These are phyloP conservation scores for Sphagnum tenellum DNA, from an alignment of 225 moss, liverwort and hornwort species.

Conservation along the genomic window DNA sequence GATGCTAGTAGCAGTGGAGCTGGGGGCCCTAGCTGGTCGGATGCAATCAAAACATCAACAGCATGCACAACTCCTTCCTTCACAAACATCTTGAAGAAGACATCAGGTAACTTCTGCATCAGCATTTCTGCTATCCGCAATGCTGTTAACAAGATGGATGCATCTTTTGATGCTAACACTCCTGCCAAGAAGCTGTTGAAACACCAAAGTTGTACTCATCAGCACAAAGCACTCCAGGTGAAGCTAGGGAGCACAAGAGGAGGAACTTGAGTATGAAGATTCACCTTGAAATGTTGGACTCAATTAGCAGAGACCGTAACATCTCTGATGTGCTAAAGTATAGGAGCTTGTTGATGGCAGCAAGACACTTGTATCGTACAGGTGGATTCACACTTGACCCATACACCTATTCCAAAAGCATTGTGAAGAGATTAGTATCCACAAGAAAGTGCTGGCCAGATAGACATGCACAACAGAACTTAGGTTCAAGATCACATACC, in stretches of 20 bases:
- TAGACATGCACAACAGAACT: too few species aligned
- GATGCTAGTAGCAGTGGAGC: conserved; percentile 33
- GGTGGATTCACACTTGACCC: conserved; percentile 98
- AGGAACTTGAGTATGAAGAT: conserved; percentile 1
- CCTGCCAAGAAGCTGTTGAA: conserved; percentile 89
- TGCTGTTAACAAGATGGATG: conserved; percentile 71
- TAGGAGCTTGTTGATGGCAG: conserved; percentile 77
- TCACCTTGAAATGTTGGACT: conserved; percentile 92
- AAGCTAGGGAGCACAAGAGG: too few species aligned
- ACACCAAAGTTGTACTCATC: conserved; percentile 12
- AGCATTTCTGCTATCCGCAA: conserved; percentile 97
- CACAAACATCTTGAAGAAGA: conserved; percentile 81
- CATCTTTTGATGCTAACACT: conserved; percentile 84
- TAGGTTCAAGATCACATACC: conserved; percentile 24
- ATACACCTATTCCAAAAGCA: conserved; percentile 55
- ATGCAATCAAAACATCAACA: conserved; percentile 76
- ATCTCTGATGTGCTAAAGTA: conserved; percentile 90
- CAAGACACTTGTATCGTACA: conserved; percentile 93
- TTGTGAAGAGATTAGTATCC: too few species aligned
- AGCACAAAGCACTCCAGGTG: not conserved
- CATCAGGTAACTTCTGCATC: conserved; percentile 89
- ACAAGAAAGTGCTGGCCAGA: too few species aligned
- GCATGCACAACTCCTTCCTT: conserved; percentile 99
- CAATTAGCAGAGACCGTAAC: conserved; percentile 81
- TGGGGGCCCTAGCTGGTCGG: conserved; percentile 39